Percentiles rank a stretch among this genome's conserved stretches.
Evolutionary conservation across 2,329 filamentous ascomycete species (phyloP).

Genomic region (Phoma herbarum): DNA sequence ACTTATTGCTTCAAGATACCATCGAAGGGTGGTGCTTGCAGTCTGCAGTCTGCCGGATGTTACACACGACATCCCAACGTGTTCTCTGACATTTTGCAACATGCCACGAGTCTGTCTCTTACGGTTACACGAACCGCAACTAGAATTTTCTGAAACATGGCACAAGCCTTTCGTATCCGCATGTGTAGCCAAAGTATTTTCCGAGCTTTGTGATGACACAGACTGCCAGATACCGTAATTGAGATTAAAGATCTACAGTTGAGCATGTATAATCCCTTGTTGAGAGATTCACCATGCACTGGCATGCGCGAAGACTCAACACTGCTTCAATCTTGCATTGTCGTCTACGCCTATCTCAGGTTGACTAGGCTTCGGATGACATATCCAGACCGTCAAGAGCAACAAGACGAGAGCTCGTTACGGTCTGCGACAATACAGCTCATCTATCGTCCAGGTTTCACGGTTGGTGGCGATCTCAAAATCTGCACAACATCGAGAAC

Average conservation of each 20-base stretch:
- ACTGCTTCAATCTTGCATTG: background rate
- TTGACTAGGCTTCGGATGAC: background rate
- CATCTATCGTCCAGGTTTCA: background rate
- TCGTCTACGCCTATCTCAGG: background rate
- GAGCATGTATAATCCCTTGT: conserved; percentile 10
- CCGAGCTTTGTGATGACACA: conserved; percentile 8
- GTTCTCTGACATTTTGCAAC: conserved; percentile 10
- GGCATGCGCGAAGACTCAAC: background rate
- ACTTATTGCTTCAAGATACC: conserved; percentile 6
- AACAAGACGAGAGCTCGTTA: background rate
- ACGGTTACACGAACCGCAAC: conserved; percentile 18
- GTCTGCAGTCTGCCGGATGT: background rate
- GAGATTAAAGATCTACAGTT: conserved; percentile 14
- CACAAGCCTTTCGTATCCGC: conserved; percentile 7
- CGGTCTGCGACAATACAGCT: background rate
- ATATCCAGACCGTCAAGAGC: background rate
- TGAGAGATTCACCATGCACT: conserved; percentile 7
- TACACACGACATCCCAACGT: conserved; percentile 2
- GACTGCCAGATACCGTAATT: background rate
- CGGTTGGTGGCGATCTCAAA: background rate
- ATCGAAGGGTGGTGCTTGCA: conserved; percentile 7
- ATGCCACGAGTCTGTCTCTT: conserved; percentile 11
- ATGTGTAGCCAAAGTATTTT: conserved; percentile 20
- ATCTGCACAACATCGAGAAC: background rate
- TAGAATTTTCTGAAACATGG: conserved; percentile 24